A percentile compares a stretch with the other conserved stretches of the same genome.
Conservation (phyloP, 2,329 filamentous ascomycete genomes). For the Emmonsiellopsis sp. region DNA sequence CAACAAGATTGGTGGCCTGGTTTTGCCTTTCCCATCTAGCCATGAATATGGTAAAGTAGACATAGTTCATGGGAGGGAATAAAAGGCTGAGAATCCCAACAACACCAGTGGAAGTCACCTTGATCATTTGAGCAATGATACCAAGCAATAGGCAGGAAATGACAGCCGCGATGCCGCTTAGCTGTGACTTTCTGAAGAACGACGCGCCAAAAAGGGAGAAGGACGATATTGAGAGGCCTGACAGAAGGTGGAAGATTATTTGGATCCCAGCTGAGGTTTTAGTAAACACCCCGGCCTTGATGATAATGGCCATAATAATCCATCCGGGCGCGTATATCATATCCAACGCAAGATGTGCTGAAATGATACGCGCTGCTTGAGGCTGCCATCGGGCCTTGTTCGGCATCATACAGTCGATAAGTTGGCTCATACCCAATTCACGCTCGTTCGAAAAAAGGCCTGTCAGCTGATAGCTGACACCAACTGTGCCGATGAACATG, state of each 20-base stretch:
- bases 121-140: constrained; percentile 69
- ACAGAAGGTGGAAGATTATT: constrained; percentile 63
- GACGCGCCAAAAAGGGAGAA: constrained; percentile 72
- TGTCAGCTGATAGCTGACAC: constrained; percentile 76
- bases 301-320: constrained; percentile 63
- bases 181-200: constrained; percentile 78
- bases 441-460: constrained; percentile 78
- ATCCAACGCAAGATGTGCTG: constrained; percentile 72
- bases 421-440: constrained; percentile 75
- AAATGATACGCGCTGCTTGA: constrained; percentile 65
- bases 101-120: constrained; percentile 42
- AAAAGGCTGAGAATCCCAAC: constrained; percentile 64
- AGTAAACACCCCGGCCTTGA: constrained; percentile 55
- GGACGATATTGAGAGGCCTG: constrained; percentile 68
- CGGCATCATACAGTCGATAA: constrained; percentile 88
- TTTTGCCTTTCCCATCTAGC: constrained; percentile 64
- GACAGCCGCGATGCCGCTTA: constrained; percentile 72
- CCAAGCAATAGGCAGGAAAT: constrained; percentile 66
- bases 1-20: constrained; percentile 50
- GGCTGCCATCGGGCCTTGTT: constrained; percentile 64
- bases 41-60: constrained; percentile 67
- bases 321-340: constrained; percentile 67
- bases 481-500: constrained; percentile 70
- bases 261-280: constrained; percentile 56
- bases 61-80: constrained; percentile 81